Conservation (phyloP, 2,329 filamentous ascomycete genomes). For the Fusarium sambucinum region DNA sequence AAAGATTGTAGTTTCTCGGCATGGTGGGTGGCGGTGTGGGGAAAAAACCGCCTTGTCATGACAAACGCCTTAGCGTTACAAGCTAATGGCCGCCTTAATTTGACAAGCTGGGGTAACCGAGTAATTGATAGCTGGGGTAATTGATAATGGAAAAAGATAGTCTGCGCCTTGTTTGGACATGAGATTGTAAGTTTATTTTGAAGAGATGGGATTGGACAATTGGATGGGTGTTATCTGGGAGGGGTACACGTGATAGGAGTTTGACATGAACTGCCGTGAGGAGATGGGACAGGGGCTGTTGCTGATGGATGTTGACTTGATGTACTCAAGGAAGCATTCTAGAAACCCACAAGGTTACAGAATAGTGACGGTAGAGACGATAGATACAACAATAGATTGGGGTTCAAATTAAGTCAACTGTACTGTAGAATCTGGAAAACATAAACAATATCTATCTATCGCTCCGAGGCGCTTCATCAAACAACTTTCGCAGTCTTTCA, state of each 20-base stretch:
- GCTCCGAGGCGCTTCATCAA: constrained; percentile 19
- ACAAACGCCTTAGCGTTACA: constrained; percentile 38
- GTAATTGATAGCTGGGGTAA: background rate
- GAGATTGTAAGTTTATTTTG: background rate
- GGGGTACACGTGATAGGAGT: constrained; percentile 7
- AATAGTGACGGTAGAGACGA: background rate
- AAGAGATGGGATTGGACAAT: constrained; percentile 2
- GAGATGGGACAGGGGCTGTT: no score
- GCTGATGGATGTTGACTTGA: no score
- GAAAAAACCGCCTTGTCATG: constrained; percentile 35
- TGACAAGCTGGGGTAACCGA: constrained; percentile 33
- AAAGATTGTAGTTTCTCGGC: background rate
- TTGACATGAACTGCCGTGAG: background rate
- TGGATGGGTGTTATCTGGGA: background rate
- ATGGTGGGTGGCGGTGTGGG: constrained; percentile 26
- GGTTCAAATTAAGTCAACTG: background rate
- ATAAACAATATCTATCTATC: background rate
- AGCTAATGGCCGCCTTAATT: constrained; percentile 38
- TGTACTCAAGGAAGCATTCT: accelerated
- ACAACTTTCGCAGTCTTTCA: constrained; percentile 50
- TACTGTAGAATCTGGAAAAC: background rate
- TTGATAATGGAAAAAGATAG: background rate
- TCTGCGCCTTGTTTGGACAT: constrained; percentile 20
- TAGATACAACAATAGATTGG: background rate
- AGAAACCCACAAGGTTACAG: background rate